phyloP scores from a whole-genome alignment of 305 asterid genomes.

The Fraxinus albicans region DNA sequence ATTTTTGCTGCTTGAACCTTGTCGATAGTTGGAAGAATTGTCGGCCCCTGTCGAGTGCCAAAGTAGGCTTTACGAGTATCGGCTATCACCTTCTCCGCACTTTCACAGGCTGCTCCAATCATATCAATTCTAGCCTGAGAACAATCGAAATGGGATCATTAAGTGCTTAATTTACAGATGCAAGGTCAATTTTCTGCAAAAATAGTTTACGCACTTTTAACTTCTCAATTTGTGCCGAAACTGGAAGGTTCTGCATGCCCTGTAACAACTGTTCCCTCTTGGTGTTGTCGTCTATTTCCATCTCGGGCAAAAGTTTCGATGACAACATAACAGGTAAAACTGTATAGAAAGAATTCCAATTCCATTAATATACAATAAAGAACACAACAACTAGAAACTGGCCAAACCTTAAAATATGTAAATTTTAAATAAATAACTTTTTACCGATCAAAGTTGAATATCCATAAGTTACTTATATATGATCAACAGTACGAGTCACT shows the following conservation, averaged over 20 bases:
- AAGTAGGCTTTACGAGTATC: constrained; percentile 81
- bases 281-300: constrained; percentile 84
- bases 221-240: constrained; percentile 72
- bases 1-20: constrained; percentile 97
- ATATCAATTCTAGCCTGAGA: constrained; percentile 73
- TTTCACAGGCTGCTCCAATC: constrained; percentile 90
- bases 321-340: constrained; percentile 98
- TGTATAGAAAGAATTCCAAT: constrained; percentile 30
- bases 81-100: constrained; percentile 91
- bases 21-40: constrained; percentile 83
- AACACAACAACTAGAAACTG: constrained; percentile 5
- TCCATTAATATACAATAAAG: constrained; percentile 18
- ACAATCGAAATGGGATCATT: constrained; percentile 20
- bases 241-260: constrained; percentile 77
- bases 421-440: background rate
- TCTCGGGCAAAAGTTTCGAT: constrained; percentile 90
- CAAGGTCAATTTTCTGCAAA: background rate
- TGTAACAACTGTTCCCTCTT: constrained; percentile 85
- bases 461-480: background rate
- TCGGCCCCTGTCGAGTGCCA: constrained; percentile 91
- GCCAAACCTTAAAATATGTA: background rate
- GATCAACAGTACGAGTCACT: background rate
- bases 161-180: constrained; percentile 10
- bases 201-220: constrained; percentile 50
- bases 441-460: background rate